Evolutionary conservation across 441 rosid species (phyloP), one percentile per base, ranked within the genome.

Genomic region (Mallotus japonicus): DNA sequence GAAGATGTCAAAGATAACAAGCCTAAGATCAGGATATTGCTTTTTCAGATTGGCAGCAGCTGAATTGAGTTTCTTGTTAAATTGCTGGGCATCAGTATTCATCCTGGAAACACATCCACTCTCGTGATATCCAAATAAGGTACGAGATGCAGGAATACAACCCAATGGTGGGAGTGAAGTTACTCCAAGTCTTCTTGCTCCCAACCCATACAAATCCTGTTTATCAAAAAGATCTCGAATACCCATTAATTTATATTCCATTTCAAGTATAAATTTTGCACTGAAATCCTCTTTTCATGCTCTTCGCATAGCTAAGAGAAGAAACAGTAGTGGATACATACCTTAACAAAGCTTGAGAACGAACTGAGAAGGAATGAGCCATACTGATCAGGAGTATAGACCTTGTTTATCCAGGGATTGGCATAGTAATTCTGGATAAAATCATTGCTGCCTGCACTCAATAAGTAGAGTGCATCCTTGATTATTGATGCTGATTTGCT

Each of bases 111-210:
- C 93, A 67, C 98, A 92, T 0, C 92, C 96, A 3, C 59, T 76
- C 56, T 85, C 80, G n/a, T 85, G 92, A 69, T 4, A 83, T 1
- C 92, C 92, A 28, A 90, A 90, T 22, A 93, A 34, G 58, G 97
- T 92, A 66, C 88, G 78, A 24, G 96, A 95, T 12, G 80, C 81
- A 3, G 98, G 98, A 65, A 93, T 78, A 80, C 98, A 93, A 54
- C 98, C 98, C 62, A 87, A 54, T 22, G 98, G 98, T 63, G 95
- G 91, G 6, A 93, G 95, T 42, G 96, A 89, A 51, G 97, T 93
- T 67, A 86, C 96, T 37, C 97, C 97, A 49, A 93, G 77, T 84
- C 82, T 90, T 79, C 95, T 92, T 6, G 85, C 97, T 47, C 98
- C 98, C 73, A 80, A 59, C 0, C 83, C 90, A 46, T 93, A 84